Conservation (phyloP, 345 rosid species). For the Eucalyptus cloeziana region DNA sequence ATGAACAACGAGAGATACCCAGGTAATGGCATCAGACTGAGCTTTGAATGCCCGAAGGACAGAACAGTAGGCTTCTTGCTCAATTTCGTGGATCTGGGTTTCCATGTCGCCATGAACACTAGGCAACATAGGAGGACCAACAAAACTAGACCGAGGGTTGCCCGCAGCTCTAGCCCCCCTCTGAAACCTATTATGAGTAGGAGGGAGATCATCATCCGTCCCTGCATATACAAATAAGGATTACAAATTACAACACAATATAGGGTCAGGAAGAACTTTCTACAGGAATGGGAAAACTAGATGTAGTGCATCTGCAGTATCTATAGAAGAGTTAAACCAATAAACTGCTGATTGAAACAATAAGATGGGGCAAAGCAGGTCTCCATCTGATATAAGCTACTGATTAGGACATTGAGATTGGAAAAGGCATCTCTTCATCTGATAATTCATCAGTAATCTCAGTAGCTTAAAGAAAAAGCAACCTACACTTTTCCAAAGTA, state of each 20-base stretch:
- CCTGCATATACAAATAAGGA: conserved; percentile 29
- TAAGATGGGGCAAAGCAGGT: neutral
- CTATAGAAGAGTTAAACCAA: neutral
- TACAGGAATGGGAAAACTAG: neutral
- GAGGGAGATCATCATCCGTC: conserved; percentile 98
- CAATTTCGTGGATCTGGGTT: conserved; percentile 85
- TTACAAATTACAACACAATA: neutral
- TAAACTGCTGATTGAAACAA: neutral
- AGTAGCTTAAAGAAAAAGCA: neutral
- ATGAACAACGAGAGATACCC: conserved; percentile 40
- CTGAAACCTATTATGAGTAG: conserved; percentile 85
- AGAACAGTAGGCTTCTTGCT: conserved; percentile 91
- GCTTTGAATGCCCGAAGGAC: conserved; percentile 97
- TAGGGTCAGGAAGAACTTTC: neutral
- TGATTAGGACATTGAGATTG: neutral
- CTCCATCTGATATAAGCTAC: neutral
- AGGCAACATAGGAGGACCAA: conserved; percentile 47
- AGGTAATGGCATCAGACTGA: conserved; percentile 94
- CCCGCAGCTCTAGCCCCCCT: conserved; percentile 63
- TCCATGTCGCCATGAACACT: conserved; percentile 84
- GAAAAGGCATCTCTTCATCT: neutral
- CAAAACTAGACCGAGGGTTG: conserved; percentile 68
- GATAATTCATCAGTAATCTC: neutral
- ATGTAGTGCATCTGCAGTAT: neutral
- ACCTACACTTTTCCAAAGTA: neutral